Evolutionary conservation across 1,139 yeast genomes (phyloP), one percentile per base, ranked within the genome.

Genomic region (Arxiozyma bovina): DNA sequence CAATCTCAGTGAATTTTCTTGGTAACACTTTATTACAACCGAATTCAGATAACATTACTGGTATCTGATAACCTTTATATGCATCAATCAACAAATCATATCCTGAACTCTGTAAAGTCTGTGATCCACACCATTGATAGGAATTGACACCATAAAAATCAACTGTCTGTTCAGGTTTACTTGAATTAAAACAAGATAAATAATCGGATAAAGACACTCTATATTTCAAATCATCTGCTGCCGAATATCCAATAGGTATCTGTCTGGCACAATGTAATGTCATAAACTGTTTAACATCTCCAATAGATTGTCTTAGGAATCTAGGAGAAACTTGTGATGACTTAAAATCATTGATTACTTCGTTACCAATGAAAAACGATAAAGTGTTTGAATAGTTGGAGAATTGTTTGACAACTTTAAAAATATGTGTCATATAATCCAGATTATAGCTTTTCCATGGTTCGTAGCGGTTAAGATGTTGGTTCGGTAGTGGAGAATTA

Each of bases 41-140:
- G 70, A 75, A 93, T 74, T 93, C 99, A 3, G 97, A 88, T 57
- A 93, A 80, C 70, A 93, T 85, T 0, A 93, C 77, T 1, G 99
- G 99, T 59, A 82, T 79, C 1, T 88, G 72, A 64, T 80, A 88
- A 49, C 78, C 77, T 43, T 73, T 67, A 67, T 89, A 93, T 61
- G 87, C 90, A 53, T 79, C 76, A 21, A 88, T 91, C 56, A 91
- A 78, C 42, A 76, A 72, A 62, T 85, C 80, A 70, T 89, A 93
- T 1, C 98, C 99, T 62, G 96, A 85, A 12, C 86, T 76, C 57
- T 81, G 73, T 70, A 87, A 87, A 3, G 94, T 84, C 63, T 88
- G 93, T 50, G 81, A 79, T 6, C 99, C 99, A 73, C 99, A 93
- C 99, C 99, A 93, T 68, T 90, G 96, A 70, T 93, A 93, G 0